Evolutionary conservation across 2,329 filamentous ascomycete species (phyloP).

Genomic region (Coniosporium tulheliwenetii): DNA sequence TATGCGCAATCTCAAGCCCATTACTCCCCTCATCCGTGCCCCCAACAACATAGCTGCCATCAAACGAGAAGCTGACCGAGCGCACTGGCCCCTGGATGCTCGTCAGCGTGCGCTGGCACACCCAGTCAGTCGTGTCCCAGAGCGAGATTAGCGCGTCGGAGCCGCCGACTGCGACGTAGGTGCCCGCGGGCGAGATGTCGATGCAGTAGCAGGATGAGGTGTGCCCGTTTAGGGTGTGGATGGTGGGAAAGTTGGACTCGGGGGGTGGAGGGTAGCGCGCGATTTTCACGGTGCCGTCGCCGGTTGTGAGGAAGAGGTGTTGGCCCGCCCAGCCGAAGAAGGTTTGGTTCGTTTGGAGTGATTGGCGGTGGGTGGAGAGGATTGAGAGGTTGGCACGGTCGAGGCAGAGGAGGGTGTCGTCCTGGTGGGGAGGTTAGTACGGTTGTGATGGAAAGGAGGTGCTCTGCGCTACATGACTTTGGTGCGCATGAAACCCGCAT

Average conservation of each 20-base stretch:
- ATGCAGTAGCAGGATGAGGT: constrained; percentile 56
- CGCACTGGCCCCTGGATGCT: constrained; percentile 54
- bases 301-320: constrained; percentile 55
- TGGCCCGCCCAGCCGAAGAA: constrained; percentile 59
- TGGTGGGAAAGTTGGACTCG: constrained; percentile 17
- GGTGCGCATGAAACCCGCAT: too few species aligned
- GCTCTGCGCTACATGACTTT: too few species aligned
- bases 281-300: constrained; percentile 55
- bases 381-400: constrained; percentile 42
- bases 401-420: constrained; percentile 46
- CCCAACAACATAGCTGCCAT: constrained; percentile 58
- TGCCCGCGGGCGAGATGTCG: constrained; percentile 54
- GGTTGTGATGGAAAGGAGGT: too few species aligned
- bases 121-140: constrained; percentile 67
- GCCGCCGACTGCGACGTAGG: constrained; percentile 59
- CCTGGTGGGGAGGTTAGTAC: constrained; percentile 20
- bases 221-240: constrained; percentile 51
- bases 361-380: constrained; percentile 43
- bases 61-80: constrained; percentile 63
- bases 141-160: constrained; percentile 60
- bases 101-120: constrained; percentile 56
- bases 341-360: constrained; percentile 54
- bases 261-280: constrained; percentile 43
- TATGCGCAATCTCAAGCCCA: constrained; percentile 54
- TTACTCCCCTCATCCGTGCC: constrained; percentile 57